Evolutionary conservation across 1,284 basidiomycete species (phyloP).

Genomic region (Tilletia indica): DNA sequence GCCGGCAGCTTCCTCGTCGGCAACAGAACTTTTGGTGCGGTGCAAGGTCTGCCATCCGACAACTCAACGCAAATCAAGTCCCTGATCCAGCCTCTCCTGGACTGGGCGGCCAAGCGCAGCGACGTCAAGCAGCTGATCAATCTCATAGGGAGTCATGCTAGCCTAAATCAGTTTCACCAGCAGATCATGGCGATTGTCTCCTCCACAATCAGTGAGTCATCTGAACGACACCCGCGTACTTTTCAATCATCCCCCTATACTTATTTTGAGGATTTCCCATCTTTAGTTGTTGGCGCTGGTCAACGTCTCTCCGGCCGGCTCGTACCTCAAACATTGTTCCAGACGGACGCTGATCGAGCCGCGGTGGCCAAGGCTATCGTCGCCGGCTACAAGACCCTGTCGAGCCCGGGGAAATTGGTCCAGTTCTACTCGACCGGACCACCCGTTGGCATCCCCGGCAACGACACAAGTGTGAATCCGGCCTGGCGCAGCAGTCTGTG

Average conservation of each 20-base stretch:
- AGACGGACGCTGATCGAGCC: neutral
- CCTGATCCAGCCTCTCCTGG: constrained; percentile 6
- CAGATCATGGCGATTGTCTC: neutral
- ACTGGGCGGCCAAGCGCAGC: neutral
- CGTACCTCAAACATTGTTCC: constrained; percentile 17
- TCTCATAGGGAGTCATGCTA: neutral
- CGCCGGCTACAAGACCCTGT: neutral
- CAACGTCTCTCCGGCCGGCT: constrained; percentile 25
- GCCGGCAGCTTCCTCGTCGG: neutral
- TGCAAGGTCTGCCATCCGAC: constrained; percentile 8
- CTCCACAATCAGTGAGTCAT: neutral
- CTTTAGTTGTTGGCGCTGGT: constrained; percentile 19
- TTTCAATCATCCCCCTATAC: constrained; percentile 17
- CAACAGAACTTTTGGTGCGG: neutral
- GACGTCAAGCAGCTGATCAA: neutral
- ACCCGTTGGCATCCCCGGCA: constrained; percentile 20
- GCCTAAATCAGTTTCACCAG: neutral
- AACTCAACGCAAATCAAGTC: neutral
- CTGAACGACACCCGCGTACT: neutral
- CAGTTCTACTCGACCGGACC: constrained; percentile 26
- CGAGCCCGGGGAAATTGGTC: constrained; percentile 12
- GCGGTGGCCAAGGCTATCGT: constrained; percentile 21
- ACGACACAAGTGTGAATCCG: constrained; percentile 22
- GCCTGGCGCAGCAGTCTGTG: constrained; percentile 24
- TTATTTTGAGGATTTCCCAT: neutral